Base-by-base conservation (phyloP, 164 flowering plant species). In the Kalanchoe fedtschenkoi region DNA sequence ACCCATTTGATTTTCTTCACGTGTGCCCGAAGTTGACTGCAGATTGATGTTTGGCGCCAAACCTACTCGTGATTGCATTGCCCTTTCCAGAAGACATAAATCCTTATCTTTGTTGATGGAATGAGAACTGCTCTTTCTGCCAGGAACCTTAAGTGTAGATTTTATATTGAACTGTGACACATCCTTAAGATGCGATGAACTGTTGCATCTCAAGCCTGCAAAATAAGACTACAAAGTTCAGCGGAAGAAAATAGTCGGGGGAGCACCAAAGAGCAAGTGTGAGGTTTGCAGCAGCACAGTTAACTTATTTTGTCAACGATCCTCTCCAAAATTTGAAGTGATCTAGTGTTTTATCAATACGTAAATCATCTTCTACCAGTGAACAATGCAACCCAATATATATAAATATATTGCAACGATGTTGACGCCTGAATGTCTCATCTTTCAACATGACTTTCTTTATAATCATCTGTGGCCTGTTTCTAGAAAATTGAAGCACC, bases 171-270 rank as follows among this genome's bases (percentile, higher is more conserved):
- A 30, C 24, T 47, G 30, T 47, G 30, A 6, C 55, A 9, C 55
- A 24, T 47, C 16, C 55, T 47, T 47, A 15, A 16, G 30, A 47
- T 30, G 10, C 19, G 30, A 26, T 24, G 55, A 24, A 24, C 55
- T 47, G 14, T 47, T 22, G n/a, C 55, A 47, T 47, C 55, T 24
- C 29, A 30, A 47, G 30, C 55, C 55, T 47, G 55, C 55, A 47
- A 22, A 47, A 47, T 9, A 44, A 47, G 26, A 24, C 30, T 10
- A 29, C 32, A 11, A 47, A 24, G 3, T 15, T 22, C 55, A 47
- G 11, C 55, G 3, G 10, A 2, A 6, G 19, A 19, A 6, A n/a
- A 24, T 22, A 47, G 30, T 47, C 24, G 22, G 2, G 3, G 2
- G 55, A 22, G 55, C 22, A 47, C 55, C 55, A 47, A 47, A 24